Evolutionary conservation across 1,139 yeast species (phyloP).

Genomic region (Hansenula sp.): DNA sequence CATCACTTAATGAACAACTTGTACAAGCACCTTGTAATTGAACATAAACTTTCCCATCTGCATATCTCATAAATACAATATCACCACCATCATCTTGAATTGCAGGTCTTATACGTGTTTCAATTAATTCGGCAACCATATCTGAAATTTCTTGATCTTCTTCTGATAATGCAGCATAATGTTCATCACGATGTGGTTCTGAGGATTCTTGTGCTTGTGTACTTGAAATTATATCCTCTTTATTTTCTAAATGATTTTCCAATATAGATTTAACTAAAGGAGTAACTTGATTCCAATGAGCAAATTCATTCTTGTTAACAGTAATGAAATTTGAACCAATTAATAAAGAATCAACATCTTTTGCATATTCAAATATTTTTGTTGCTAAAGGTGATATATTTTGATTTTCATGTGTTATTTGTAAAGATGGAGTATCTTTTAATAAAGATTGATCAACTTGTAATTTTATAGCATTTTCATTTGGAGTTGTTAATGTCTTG

Average conservation of each 20-base stretch:
- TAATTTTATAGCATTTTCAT: constrained; percentile 88
- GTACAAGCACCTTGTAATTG: constrained; percentile 77
- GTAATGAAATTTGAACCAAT: constrained; percentile 86
- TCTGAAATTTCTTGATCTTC: constrained; percentile 57
- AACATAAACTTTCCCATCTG: constrained; percentile 62
- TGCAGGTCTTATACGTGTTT: constrained; percentile 94
- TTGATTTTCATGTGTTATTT: constrained; percentile 50
- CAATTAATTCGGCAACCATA: constrained; percentile 88
- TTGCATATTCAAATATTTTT: constrained; percentile 63
- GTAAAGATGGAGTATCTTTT: constrained; percentile 38
- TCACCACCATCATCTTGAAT: constrained; percentile 86
- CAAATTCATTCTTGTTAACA: constrained; percentile 60
- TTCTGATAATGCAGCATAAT: constrained; percentile 20
- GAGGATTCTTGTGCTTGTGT: constrained; percentile 2
- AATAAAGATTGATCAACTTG: constrained; percentile 18
- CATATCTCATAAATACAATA: constrained; percentile 64
- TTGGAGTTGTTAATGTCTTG: constrained; percentile 76
- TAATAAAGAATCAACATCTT: constrained; percentile 72
- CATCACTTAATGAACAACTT: constrained; percentile 71
- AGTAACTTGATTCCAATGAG: constrained; percentile 76
- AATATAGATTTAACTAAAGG: constrained; percentile 85
- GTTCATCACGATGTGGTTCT: constrained; percentile 21
- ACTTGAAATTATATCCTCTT: constrained; percentile 47
- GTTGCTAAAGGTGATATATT: constrained; percentile 85
- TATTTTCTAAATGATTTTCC: constrained; percentile 79